Base-by-base conservation (phyloP, 208 protist species). In the Leishmania mexicana region DNA sequence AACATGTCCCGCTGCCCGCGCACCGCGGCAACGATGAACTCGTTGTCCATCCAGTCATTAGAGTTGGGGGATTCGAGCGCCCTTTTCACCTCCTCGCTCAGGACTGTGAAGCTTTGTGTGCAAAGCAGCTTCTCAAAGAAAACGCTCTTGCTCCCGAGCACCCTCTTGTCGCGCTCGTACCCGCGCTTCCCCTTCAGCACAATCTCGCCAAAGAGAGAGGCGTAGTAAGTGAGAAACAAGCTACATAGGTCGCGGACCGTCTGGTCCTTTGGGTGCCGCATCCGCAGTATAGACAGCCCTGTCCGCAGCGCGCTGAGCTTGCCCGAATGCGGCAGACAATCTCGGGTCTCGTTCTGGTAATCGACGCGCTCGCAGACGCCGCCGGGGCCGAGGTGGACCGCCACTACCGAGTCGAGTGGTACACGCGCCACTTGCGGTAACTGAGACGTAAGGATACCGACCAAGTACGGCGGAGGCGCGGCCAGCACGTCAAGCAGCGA, bases 191-290 rank as follows among this genome's bases (percentile, higher is more conserved):
- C 89, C 64, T 88, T 76, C 21, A 94, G 76, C 73, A 92, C 79
- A 31, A 96, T 86, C 74, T 91, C 87, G 35, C 91, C 91, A 78
- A 95, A 93, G 19, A 95, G 75, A 0, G 83, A 85, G 4, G 93
- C 93, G 84, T 96, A 96, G 84, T 96, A 95, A 7, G 87, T 94
- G 31, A 94, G 75, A 76, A 96, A 95, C 19, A 96, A 82, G 77
- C 91, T 95, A 71, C 93, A 96, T 17, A 96, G 71, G 80, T 96
- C 93, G 5, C 86, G 84, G 65, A 90, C 90, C 0, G 89, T 93
- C 35, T 94, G 90, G 47, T 92, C 90, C 74, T 83, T 85, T 8
- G 88, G 89, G 73, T 89, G 79, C 21, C 87, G 91, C 85, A 93
- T 81, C 62, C 83, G 79, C 47, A 96, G 81, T 4, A 91, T 88